Base-by-base conservation (phyloP, 345 rosid genomes). In the Eucalyptus pauciflora region DNA sequence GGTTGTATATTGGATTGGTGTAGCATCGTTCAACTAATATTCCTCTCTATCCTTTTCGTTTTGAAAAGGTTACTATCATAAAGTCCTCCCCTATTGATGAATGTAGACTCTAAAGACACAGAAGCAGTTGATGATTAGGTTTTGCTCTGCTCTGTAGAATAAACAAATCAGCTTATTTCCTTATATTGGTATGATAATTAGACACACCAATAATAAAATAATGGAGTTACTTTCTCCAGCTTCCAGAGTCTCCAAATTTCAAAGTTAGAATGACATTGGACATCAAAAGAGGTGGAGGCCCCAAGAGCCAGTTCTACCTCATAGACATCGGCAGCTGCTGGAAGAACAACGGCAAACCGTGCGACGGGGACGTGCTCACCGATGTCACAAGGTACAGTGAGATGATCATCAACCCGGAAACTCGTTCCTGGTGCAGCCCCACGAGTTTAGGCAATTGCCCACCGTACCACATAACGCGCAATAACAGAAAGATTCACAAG, bases 281-380 rank as follows among this genome's bases (percentile, higher is more conserved):
- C 86, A 86, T 96, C 41, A 96, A 92, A 89, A 89, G 90, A 94
- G 98, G 99, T 56, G 99, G 99, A 86, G 99, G 99, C 86, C 91
- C 92, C 29, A 91, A 90, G 88, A 94, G 96, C 92, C 99, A 96
- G 86, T 96, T 96, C 89, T 96, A 96, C 91, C 93, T 96, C 14
- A 46, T 96, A 29, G 99, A 96, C 83, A 96, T 96, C 0, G 99
- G 99, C 71, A 94, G 99, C 89, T 96, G 98, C 88, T 96, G 98
- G 98, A 96, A 96, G 91, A 96, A 96, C 89, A 91, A 95, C 27
- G 98, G 99, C 4, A n/a, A 89, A 54, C 94, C 95, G 2, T 96
- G 99, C 48, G 90, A 96, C 41, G 99, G 99, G 33, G 92, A 96
- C 60, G 93, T 95, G 54, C 90, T 90, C 8, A 93, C 96, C 5